A percentile compares a stretch with the other conserved stretches of the same genome.
Evolutionary conservation across 148 eudicot species (phyloP).

Genomic region (Polygonum maritimum): DNA sequence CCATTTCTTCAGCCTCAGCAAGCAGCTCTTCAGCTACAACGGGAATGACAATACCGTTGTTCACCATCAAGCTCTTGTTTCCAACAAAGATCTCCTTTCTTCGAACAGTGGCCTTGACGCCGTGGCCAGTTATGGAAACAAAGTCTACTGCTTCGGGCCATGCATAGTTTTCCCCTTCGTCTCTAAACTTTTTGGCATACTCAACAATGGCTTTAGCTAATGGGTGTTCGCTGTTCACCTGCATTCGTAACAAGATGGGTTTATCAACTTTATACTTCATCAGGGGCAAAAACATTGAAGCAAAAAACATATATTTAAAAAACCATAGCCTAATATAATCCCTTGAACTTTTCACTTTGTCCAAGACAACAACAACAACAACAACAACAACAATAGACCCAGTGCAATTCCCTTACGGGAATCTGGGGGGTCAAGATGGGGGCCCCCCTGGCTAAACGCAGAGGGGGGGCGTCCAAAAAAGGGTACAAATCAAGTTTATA

Average conservation of each 20-base stretch:
- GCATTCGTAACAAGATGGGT: constrained; percentile 4
- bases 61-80: constrained; percentile 67
- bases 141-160: constrained; percentile 72
- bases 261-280: neutral
- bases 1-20: constrained; percentile 59
- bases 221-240: constrained; percentile 96
- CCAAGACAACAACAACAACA: too few relatives aligned
- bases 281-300: neutral
- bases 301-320: neutral
- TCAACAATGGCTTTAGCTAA: constrained; percentile 84
- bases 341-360: neutral
- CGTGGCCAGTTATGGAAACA: constrained; percentile 64
- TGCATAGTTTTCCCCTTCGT: constrained; percentile 34
- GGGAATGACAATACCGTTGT: constrained; percentile 40
- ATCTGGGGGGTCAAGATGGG: too few relatives aligned
- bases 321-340: neutral
- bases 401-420: too few relatives aligned
- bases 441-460: too few relatives aligned
- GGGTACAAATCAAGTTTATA: too few relatives aligned
- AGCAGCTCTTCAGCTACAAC: constrained; percentile 64
- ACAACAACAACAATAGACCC: too few relatives aligned
- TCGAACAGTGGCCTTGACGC: constrained; percentile 60
- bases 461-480: too few relatives aligned
- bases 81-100: constrained; percentile 65
- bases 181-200: constrained; percentile 68